Evolutionary conservation across 495 filamentous ascomycete genomes (phyloP), one percentile per base, ranked within the genome.

Genomic region (Jackrogersella multiformis): DNA sequence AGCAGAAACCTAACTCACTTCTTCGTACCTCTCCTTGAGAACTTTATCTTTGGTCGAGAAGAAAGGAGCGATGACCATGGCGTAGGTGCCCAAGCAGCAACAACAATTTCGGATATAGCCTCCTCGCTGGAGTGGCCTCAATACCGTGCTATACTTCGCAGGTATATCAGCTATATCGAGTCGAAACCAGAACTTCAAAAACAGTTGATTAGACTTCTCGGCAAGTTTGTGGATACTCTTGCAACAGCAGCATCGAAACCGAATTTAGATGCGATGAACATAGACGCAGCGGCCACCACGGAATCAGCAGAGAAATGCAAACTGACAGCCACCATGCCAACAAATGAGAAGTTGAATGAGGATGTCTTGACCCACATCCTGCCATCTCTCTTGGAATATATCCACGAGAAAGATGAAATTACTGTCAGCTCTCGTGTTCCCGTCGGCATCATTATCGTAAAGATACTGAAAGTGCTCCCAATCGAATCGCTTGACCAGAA

Each of bases 331-430:
- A 89, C 88, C 3, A 77, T 96, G 48, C 94, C 94, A 9, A 81
- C 83, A 49, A 75, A 87, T 58, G 77, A 86, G 39, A 93, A 92
- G 76, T 80, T 97, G 21, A 83, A 87, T 4, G 84, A 85, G 4
- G 93, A 97, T 68, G 79, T 97, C 35, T 83, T 84, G 3, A 86
- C 86, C 13, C 88, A 87, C 61, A 88, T 97, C 64, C 82, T 97
- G 20, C 92, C 94, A 1, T 83, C 87, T 35, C 77, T 98, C 49
- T 84, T 86, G 8, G 84, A 86, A 18, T 95, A 96, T 74, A 86
- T 99, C 36, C 93, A 97, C 66, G 88, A 94, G 69, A 98, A 97
- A 77, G 91, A 98, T 58, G 93, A 97, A 76, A 87, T 92, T 1
- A 91, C 90, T 15, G 95, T 98, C 77, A 95, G 93, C 78, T 84